Conservation (phyloP, 441 rosid genomes). For the Pelargonium citronellum region DNA sequence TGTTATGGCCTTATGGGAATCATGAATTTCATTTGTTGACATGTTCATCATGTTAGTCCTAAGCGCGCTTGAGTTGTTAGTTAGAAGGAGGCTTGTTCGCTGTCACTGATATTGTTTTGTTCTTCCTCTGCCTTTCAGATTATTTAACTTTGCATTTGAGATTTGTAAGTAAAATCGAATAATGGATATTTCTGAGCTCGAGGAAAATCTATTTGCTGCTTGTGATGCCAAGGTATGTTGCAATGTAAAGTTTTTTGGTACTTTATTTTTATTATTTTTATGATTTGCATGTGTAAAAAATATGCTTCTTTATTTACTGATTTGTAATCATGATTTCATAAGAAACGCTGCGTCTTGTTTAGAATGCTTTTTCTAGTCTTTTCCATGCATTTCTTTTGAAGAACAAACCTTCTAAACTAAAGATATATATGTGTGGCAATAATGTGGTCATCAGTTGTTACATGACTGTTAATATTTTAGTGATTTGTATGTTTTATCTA, state of each 20-base stretch:
- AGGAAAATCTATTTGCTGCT: slow-evolving; percentile 83
- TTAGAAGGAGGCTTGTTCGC: slow-evolving; percentile 9
- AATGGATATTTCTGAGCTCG: slow-evolving; percentile 83
- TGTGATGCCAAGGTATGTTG: slow-evolving; percentile 87
- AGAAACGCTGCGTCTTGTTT: too few relatives aligned
- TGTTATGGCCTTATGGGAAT: background rate
- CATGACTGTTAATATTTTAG: too few relatives aligned
- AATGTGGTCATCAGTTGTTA: too few relatives aligned
- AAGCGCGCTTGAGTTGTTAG: background rate
- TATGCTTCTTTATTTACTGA: background rate
- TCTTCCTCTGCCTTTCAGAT: slow-evolving; percentile 28
- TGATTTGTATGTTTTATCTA: too few relatives aligned
- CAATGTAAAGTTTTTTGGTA: too few relatives aligned
- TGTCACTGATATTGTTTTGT: slow-evolving; percentile 20
- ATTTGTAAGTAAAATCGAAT: slow-evolving; percentile 32
- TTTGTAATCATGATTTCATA: too few relatives aligned
- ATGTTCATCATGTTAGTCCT: background rate
- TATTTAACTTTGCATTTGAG: slow-evolving; percentile 29
- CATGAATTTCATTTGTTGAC: background rate
- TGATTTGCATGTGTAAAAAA: background rate
- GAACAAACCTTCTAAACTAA: background rate
- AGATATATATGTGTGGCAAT: background rate
- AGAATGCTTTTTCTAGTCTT: too few relatives aligned
- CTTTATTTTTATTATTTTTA: background rate
- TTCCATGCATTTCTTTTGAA: too few relatives aligned